Conservation (phyloP, 1,139 yeast genomes). For the Starmera stellimalicola region DNA sequence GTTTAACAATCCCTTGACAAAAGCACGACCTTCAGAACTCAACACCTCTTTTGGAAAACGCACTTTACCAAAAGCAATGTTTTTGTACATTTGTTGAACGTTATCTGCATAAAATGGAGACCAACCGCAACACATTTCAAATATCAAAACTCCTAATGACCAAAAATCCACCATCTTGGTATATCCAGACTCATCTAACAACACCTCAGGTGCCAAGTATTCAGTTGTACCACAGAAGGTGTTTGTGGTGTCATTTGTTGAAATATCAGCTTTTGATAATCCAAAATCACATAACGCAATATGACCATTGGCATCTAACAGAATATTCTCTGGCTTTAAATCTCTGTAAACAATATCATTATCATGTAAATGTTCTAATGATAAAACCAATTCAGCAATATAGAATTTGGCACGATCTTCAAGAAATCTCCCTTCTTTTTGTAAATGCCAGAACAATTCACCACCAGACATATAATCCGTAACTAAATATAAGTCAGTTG, state of each 20-base stretch:
- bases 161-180: slow-evolving; percentile 84
- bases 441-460: slow-evolving; percentile 94
- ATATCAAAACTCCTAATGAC: slow-evolving; percentile 74
- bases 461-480: slow-evolving; percentile 99
- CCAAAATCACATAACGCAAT: slow-evolving; percentile 97
- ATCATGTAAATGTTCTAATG: slow-evolving; percentile 86
- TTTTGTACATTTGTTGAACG: slow-evolving; percentile 97
- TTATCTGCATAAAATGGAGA: slow-evolving; percentile 98
- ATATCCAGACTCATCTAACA: slow-evolving; percentile 75
- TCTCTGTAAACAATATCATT: slow-evolving; percentile 92
- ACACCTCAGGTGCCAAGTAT: slow-evolving; percentile 72
- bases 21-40: slow-evolving; percentile 85
- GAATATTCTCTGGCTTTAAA: slow-evolving; percentile 87
- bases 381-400: slow-evolving; percentile 88
- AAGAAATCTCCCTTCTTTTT: slow-evolving; percentile 86
- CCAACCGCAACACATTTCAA: slow-evolving; percentile 98
- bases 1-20: slow-evolving; percentile 88
- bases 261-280: slow-evolving; percentile 81
- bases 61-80: slow-evolving; percentile 96
- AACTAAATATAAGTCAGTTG: slow-evolving; percentile 80
- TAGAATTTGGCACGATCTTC: slow-evolving; percentile 94
- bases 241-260: slow-evolving; percentile 80
- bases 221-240: slow-evolving; percentile 98
- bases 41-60: slow-evolving; percentile 92
- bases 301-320: slow-evolving; percentile 93